These are phyloP conservation scores for Houttuynia cordata DNA, from an alignment of 164 flowering plant species.

Conservation along the genomic window DNA sequence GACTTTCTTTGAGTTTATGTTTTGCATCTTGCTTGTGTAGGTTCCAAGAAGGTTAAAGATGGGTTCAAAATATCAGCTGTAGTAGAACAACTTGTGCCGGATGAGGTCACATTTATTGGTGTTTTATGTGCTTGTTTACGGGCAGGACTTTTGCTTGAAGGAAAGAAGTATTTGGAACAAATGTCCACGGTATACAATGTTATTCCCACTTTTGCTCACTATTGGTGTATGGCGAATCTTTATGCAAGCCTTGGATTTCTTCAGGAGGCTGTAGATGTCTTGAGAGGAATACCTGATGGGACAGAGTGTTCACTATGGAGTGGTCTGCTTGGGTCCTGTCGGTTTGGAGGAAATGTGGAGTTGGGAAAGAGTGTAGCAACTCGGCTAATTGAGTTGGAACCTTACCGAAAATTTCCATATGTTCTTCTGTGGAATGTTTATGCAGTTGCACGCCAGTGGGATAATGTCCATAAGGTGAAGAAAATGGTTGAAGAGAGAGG, in stretches of 20 bases:
- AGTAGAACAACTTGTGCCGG: slow-evolving; percentile 25
- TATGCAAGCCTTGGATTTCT: slow-evolving; percentile 31
- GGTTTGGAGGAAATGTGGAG: slow-evolving; percentile 35
- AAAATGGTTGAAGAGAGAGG: slow-evolving; percentile 28
- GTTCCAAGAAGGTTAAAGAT: neutral
- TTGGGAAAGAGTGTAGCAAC: slow-evolving; percentile 47
- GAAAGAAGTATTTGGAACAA: slow-evolving; percentile 31
- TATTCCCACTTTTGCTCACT: slow-evolving; percentile 65
- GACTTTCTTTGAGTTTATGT: neutral
- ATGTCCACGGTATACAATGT: slow-evolving; percentile 32
- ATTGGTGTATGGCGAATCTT: slow-evolving; percentile 82
- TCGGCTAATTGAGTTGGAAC: slow-evolving; percentile 42
- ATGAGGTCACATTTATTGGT: slow-evolving; percentile 53
- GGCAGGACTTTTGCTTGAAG: slow-evolving; percentile 32
- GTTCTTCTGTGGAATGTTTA: slow-evolving; percentile 41
- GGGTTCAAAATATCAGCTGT: neutral
- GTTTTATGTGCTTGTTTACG: slow-evolving; percentile 70
- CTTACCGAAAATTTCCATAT: slow-evolving; percentile 32
- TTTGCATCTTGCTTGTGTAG: neutral
- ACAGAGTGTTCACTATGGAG: slow-evolving; percentile 38
- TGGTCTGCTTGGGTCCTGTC: slow-evolving; percentile 36
- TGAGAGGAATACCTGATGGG: slow-evolving; percentile 30
- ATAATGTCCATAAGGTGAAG: slow-evolving; percentile 44
- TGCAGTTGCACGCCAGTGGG: slow-evolving; percentile 57
- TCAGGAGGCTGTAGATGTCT: slow-evolving; percentile 38